phyloP scores from a whole-genome alignment of 2,329 filamentous ascomycete species.

The Diplocarpon rosae region DNA sequence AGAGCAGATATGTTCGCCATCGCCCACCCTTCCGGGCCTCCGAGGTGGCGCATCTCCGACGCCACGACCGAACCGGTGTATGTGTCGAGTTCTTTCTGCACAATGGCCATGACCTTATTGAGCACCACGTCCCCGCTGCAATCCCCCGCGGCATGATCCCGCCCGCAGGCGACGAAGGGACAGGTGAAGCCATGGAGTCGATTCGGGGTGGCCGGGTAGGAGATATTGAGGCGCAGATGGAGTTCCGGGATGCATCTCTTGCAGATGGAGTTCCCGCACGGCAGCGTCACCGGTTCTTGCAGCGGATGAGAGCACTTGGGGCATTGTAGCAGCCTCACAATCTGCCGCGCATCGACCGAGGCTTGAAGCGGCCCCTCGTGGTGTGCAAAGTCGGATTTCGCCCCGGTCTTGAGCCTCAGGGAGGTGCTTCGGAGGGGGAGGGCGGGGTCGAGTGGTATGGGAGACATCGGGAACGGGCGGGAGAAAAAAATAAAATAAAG shows the following conservation, averaged over 20 bases:
- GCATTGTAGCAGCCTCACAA: conserved; percentile 71
- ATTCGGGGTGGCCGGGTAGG: conserved; percentile 60
- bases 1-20: conserved; percentile 33
- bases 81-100: conserved; percentile 42
- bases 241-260: conserved; percentile 59
- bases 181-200: conserved; percentile 64
- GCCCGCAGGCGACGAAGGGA: conserved; percentile 52
- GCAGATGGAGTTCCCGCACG: conserved; percentile 74
- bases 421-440: conserved; percentile 10
- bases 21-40: conserved; percentile 31
- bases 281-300: conserved; percentile 59
- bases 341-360: conserved; percentile 44
- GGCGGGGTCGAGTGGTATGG: conserved; percentile 14
- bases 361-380: conserved; percentile 31
- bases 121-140: conserved; percentile 69
- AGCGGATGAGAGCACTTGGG: conserved; percentile 56
- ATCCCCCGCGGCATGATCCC: conserved; percentile 66
- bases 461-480: conserved; percentile 17
- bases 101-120: conserved; percentile 54
- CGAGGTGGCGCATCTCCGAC: conserved; percentile 30
- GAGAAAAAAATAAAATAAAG: no score
- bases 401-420: conserved; percentile 5
- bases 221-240: conserved; percentile 56
- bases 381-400: background rate
- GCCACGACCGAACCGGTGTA: conserved; percentile 28